phyloP scores from a whole-genome alignment of 2,329 filamentous ascomycete species.

The Fusarium concolor region DNA sequence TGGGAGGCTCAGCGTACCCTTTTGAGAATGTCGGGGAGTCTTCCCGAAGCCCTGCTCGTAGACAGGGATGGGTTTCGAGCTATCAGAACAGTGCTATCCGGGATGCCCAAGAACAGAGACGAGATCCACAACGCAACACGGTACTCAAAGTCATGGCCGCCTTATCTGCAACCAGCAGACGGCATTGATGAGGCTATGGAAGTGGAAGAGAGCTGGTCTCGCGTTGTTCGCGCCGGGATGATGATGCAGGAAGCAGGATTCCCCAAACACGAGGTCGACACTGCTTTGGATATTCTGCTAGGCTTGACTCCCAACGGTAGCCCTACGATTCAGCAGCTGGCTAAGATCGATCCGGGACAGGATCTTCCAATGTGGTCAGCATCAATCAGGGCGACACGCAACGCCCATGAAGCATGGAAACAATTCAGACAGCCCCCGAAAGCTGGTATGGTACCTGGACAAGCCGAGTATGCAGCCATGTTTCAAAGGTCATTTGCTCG shows the following conservation, averaged over 20 bases:
- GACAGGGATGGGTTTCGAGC: constrained; percentile 64
- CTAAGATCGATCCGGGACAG: constrained; percentile 31
- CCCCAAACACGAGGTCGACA: constrained; percentile 58
- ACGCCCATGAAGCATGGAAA: constrained; percentile 71
- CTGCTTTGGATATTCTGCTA: constrained; percentile 63
- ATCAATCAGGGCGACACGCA: constrained; percentile 68
- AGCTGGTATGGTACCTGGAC: constrained; percentile 51
- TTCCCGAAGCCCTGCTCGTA: constrained; percentile 63
- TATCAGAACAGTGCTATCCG: constrained; percentile 65
- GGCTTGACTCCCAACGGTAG: constrained; percentile 62
- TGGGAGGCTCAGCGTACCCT: constrained; percentile 70
- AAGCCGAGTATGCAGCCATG: constrained; percentile 68
- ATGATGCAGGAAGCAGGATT: constrained; percentile 70
- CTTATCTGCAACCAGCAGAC: constrained; percentile 67
- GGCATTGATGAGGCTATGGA: constrained; percentile 68
- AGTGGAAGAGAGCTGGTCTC: constrained; percentile 64
- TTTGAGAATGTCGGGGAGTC: constrained; percentile 62
- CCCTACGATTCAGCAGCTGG: constrained; percentile 66
- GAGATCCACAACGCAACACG: constrained; percentile 63
- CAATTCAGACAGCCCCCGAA: constrained; percentile 56
- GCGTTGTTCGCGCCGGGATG: constrained; percentile 64
- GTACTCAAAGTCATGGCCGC: constrained; percentile 68
- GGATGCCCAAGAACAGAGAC: constrained; percentile 62
- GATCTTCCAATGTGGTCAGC: constrained; percentile 62
- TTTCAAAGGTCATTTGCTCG: constrained; percentile 64